Conservation (phyloP, 2,329 filamentous ascomycete genomes). For the Helotiales sp. region DNA sequence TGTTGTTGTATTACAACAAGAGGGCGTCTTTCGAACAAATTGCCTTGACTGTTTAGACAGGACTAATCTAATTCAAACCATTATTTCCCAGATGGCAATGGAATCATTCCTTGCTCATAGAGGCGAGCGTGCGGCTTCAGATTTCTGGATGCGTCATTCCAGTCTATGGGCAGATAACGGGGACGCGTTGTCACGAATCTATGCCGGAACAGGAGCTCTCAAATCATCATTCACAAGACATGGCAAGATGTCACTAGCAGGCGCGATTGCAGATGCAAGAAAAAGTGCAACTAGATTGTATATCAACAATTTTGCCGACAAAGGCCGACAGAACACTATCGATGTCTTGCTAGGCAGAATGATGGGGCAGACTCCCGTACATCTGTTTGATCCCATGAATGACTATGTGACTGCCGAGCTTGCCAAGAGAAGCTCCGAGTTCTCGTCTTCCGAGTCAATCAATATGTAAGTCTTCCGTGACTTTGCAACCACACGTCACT, state of each 20-base stretch:
- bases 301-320: constrained; percentile 97
- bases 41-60: constrained; percentile 95
- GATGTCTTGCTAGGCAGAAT: constrained; percentile 88
- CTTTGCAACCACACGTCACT: not conserved
- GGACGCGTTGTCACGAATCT: constrained; percentile 91
- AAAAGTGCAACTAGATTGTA: constrained; percentile 95
- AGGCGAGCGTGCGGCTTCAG: constrained; percentile 69
- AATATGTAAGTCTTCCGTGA: constrained; percentile 55
- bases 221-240: constrained; percentile 94
- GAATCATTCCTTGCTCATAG: constrained; percentile 81
- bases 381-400: constrained; percentile 92
- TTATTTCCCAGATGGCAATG: constrained; percentile 91
- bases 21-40: constrained; percentile 95
- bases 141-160: constrained; percentile 92
- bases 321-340: constrained; percentile 90
- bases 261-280: constrained; percentile 90
- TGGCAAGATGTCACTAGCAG: constrained; percentile 94
- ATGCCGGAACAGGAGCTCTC: constrained; percentile 92
- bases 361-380: constrained; percentile 81
- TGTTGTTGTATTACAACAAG: constrained; percentile 82
- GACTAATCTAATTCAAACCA: constrained; percentile 94
- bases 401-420: constrained; percentile 85
- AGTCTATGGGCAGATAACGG: constrained; percentile 98
- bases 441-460: constrained; percentile 74
- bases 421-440: constrained; percentile 69